These are phyloP conservation scores for Domatiomyces catenatus DNA, from an alignment of 2,329 filamentous ascomycete genomes.

Conservation along the genomic window DNA sequence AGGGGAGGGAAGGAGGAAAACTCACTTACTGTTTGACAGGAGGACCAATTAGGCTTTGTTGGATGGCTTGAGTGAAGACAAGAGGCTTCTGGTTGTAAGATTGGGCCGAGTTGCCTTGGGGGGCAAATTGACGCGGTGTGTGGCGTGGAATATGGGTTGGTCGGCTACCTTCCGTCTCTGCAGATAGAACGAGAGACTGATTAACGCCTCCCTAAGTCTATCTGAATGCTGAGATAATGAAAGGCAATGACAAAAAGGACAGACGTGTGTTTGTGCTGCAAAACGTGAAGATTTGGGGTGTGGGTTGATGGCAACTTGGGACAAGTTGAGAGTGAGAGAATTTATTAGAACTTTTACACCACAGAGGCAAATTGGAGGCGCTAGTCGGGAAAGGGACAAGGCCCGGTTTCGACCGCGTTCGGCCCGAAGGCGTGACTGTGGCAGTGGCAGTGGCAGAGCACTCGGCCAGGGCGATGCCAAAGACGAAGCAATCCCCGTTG, in stretches of 20 bases:
- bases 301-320: conserved; percentile 7
- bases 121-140: not conserved
- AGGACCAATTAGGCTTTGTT: not conserved
- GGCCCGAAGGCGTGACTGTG: not conserved
- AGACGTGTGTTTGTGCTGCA: conserved; percentile 5
- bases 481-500: not conserved
- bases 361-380: not conserved
- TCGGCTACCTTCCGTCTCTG: conserved; percentile 12
- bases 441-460: no score
- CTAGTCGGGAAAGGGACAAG: not conserved
- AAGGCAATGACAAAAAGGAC: conserved; percentile 16
- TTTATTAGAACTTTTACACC: conserved; percentile 1
- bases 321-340: not conserved
- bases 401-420: not conserved
- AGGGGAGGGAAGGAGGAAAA: not conserved
- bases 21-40: conserved; percentile 3
- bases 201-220: conserved; percentile 19
- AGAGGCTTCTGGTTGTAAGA: not conserved
- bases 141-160: not conserved
- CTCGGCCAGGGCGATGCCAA: not conserved
- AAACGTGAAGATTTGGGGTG: conserved; percentile 7
- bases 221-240: conserved; percentile 16
- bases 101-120: not conserved
- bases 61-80: conserved; percentile 1
- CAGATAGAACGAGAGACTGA: conserved; percentile 17